Evolutionary conservation across 2,329 filamentous ascomycete genomes (phyloP).

Genomic region (Zasmidium cellare): DNA sequence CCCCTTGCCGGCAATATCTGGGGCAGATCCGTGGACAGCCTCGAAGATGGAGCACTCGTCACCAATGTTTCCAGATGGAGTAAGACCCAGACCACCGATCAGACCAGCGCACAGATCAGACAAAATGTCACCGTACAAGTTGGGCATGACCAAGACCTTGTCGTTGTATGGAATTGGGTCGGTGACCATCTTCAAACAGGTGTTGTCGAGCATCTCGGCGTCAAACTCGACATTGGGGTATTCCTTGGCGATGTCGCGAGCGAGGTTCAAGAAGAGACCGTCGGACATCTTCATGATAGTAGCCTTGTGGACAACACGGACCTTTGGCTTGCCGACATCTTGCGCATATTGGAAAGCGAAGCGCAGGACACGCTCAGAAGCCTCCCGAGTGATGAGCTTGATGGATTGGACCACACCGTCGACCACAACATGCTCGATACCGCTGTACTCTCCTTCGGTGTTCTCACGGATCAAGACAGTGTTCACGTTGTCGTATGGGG

Average conservation of each 20-base stretch:
- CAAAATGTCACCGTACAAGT: conserved; percentile 98
- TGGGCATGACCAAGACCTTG: conserved; percentile 97
- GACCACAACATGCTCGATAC: conserved; percentile 97
- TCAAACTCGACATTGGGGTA: conserved; percentile 96
- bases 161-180: conserved; percentile 97
- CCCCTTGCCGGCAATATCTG: conserved; percentile 93
- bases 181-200: conserved; percentile 97
- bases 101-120: conserved; percentile 99
- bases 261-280: conserved; percentile 92
- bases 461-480: conserved; percentile 98
- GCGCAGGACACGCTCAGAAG: conserved; percentile 90
- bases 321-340: conserved; percentile 91
- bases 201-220: conserved; percentile 97
- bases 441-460: conserved; percentile 99
- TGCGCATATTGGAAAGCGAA: conserved; percentile 98
- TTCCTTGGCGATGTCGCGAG: conserved; percentile 84
- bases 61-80: conserved; percentile 97
- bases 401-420: conserved; percentile 98
- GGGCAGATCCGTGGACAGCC: conserved; percentile 95
- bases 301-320: conserved; percentile 98
- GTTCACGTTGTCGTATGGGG: conserved; percentile 94
- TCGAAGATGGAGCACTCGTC: conserved; percentile 99
- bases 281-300: conserved; percentile 99
- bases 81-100: conserved; percentile 95
- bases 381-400: conserved; percentile 97